A percentile compares a stretch with the other conserved stretches of the same genome.
Conservation (phyloP, 2,329 filamentous ascomycete species). For the Phaeosphaeria sp. region DNA sequence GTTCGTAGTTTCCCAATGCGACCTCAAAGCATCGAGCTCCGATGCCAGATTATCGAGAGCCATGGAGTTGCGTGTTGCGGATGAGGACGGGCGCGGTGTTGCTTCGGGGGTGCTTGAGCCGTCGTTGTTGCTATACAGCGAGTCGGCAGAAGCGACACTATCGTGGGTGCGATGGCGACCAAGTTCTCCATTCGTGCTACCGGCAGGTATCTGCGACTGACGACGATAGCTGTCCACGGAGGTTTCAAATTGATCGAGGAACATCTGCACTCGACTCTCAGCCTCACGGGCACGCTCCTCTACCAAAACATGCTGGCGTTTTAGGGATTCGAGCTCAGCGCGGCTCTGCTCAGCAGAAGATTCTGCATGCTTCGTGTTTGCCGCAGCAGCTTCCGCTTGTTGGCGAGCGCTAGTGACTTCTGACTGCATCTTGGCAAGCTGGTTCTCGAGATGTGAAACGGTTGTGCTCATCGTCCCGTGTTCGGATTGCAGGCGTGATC, state of each 20-base stretch:
- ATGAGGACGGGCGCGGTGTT: constrained; percentile 30
- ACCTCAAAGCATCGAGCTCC: constrained; percentile 88
- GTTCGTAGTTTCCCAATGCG: constrained; percentile 94
- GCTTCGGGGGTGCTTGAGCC: constrained; percentile 44
- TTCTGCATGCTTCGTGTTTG: constrained; percentile 59
- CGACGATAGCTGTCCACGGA: constrained; percentile 95
- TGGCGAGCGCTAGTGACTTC: constrained; percentile 71
- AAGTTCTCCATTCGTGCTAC: constrained; percentile 43
- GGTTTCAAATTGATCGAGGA: constrained; percentile 92
- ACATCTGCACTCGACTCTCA: constrained; percentile 88
- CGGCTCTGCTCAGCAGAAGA: constrained; percentile 62
- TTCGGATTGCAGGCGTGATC: constrained; percentile 69
- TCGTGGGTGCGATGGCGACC: constrained; percentile 57
- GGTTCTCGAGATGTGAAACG: constrained; percentile 71
- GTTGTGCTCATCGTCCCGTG: constrained; percentile 73
- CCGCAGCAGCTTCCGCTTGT: constrained; percentile 73
- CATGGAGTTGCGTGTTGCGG: constrained; percentile 62
- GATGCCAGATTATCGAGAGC: constrained; percentile 90
- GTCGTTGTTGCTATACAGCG: constrained; percentile 55
- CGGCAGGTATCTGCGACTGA: constrained; percentile 60
- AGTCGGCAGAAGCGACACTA: constrained; percentile 67
- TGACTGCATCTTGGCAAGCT: constrained; percentile 71
- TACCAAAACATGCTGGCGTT: constrained; percentile 79
- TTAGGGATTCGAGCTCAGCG: constrained; percentile 79
- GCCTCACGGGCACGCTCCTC: constrained; percentile 88